Percentiles rank a stretch among this genome's conserved stretches.
Evolutionary conservation across 352 stramenopile genomes (phyloP).

Genomic region (Phytophthora vignae): DNA sequence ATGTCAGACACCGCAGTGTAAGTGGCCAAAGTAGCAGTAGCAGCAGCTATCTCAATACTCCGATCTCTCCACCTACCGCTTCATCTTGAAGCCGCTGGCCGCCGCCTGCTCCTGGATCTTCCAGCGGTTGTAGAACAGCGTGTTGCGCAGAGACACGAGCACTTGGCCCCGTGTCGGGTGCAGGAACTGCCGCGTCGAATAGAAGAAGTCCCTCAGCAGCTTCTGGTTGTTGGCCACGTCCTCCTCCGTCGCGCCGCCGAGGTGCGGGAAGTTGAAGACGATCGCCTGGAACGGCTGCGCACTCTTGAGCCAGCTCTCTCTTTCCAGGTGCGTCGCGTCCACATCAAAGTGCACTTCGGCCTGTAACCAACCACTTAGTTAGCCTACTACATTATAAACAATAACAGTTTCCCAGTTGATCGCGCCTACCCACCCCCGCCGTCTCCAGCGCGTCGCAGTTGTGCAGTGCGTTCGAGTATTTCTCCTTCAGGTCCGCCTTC

Average conservation of each 20-base stretch:
- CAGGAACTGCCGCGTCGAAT: slow-evolving; percentile 64
- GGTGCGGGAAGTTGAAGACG: slow-evolving; percentile 89
- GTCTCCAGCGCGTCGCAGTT: slow-evolving; percentile 80
- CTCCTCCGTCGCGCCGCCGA: slow-evolving; percentile 83
- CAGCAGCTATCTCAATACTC: not conserved
- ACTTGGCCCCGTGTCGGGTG: slow-evolving; percentile 70
- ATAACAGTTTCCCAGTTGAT: not conserved
- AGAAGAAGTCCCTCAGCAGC: slow-evolving; percentile 81
- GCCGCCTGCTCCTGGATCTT: slow-evolving; percentile 74
- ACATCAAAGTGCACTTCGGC: slow-evolving; percentile 71
- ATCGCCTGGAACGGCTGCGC: slow-evolving; percentile 69
- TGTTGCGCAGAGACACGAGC: slow-evolving; percentile 80
- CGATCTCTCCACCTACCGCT: slow-evolving; percentile 45
- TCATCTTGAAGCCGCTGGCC: slow-evolving; percentile 70
- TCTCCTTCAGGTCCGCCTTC: slow-evolving; percentile 68
- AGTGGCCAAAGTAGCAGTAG: not conserved
- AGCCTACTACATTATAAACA: not conserved
- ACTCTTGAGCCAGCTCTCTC: slow-evolving; percentile 56
- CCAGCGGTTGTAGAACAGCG: slow-evolving; percentile 88
- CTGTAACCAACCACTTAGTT: slow-evolving; percentile 27
- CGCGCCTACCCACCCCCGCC: slow-evolving; percentile 64
- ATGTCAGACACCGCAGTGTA: not conserved
- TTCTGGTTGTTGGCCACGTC: slow-evolving; percentile 87
- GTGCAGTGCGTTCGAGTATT: slow-evolving; percentile 72
- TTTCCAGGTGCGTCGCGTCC: slow-evolving; percentile 72